Conservation (phyloP, 768 basidiomycete genomes). For the Termitomyces sp. region DNA sequence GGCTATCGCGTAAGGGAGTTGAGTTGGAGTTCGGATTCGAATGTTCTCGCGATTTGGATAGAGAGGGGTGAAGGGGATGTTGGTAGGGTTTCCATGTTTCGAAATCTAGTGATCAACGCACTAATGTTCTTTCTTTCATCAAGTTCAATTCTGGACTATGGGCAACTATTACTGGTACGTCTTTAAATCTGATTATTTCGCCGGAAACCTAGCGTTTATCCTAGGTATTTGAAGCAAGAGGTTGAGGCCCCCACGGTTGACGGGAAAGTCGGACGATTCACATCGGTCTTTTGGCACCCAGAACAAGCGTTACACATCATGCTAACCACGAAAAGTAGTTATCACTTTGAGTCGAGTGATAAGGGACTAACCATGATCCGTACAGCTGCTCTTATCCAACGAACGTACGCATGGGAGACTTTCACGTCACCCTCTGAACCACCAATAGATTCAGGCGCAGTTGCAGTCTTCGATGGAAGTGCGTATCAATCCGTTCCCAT, state of each 20-base stretch:
- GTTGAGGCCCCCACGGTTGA: constrained; percentile 43
- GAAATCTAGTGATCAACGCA: background rate
- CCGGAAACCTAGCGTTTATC: background rate
- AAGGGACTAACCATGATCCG: background rate
- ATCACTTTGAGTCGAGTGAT: background rate
- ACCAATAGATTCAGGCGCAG: constrained; percentile 77
- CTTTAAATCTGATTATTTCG: background rate
- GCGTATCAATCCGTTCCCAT: constrained; percentile 27
- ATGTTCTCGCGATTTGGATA: constrained; percentile 82
- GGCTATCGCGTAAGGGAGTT: constrained; percentile 75
- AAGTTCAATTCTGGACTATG: constrained; percentile 92
- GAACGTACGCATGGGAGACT: constrained; percentile 78
- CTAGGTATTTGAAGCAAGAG: constrained; percentile 93
- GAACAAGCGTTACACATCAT: constrained; percentile 67
- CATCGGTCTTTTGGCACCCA: constrained; percentile 82
- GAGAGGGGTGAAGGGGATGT: constrained; percentile 64
- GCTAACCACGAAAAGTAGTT: constrained; percentile 62
- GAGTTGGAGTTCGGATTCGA: constrained; percentile 87
- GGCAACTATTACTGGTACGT: constrained; percentile 91
- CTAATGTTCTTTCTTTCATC: constrained; percentile 3
- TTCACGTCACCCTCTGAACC: constrained; percentile 52
- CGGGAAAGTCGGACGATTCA: constrained; percentile 48
- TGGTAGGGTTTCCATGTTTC: constrained; percentile 39
- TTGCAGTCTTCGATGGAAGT: constrained; percentile 91
- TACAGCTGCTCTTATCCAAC: constrained; percentile 51